These are phyloP conservation scores for Cryptosporidium baileyi DNA, from an alignment of 169 alveolate genomes.

Conservation along the genomic window DNA sequence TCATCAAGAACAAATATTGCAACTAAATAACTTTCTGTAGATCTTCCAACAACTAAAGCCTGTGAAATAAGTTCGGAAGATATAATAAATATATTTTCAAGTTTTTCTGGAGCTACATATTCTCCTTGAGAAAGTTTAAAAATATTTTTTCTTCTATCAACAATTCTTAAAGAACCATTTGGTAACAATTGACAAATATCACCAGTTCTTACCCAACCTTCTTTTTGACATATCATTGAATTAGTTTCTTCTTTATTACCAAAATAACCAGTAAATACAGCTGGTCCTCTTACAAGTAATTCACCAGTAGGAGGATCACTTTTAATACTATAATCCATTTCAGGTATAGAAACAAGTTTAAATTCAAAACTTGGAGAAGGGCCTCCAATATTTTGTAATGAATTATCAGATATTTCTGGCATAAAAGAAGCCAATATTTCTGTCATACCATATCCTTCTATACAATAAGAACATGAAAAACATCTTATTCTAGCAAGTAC, in stretches of 20 bases:
- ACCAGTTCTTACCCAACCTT: conserved; percentile 93
- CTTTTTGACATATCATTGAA: conserved; percentile 83
- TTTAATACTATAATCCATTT: conserved; percentile 85
- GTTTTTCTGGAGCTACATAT: conserved; percentile 94
- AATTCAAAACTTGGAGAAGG: conserved; percentile 80
- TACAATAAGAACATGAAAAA: conserved; percentile 81
- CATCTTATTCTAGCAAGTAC: conserved; percentile 84
- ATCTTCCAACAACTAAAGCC: conserved; percentile 58
- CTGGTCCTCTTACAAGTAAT: conserved; percentile 87
- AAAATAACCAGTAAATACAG: conserved; percentile 88
- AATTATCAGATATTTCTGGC: conserved; percentile 79
- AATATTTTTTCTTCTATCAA: conserved; percentile 94
- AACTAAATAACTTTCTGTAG: conserved; percentile 39
- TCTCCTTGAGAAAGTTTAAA: conserved; percentile 96
- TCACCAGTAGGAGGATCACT: conserved; percentile 92
- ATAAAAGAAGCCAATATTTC: conserved; percentile 88
- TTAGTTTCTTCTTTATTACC: conserved; percentile 87
- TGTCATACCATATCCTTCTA: conserved; percentile 94
- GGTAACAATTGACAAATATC: conserved; percentile 86
- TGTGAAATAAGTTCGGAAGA: conserved; percentile 33
- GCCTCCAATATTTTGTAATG: conserved; percentile 86
- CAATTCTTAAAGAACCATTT: conserved; percentile 86
- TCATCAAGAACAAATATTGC: conserved; percentile 66
- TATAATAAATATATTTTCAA: conserved; percentile 72
- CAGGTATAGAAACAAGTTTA: conserved; percentile 90